Base-by-base conservation (phyloP, 352 stramenopile species). In the Achlya hypogyna region DNA sequence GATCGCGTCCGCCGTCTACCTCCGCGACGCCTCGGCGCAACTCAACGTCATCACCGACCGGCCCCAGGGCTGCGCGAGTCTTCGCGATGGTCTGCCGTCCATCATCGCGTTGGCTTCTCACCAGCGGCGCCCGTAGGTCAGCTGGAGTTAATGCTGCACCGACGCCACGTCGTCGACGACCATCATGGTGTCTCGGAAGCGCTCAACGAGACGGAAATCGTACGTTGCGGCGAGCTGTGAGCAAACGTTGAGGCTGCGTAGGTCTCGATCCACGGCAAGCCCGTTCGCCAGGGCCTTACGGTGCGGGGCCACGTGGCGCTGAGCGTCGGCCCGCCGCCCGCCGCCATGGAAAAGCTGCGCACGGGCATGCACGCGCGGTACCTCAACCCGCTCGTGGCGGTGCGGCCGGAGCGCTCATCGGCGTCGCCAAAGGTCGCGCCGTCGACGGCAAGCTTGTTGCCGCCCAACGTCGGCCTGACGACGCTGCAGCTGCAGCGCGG, bases 121-220 rank as follows among this genome's bases (percentile, higher is more conserved):
- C 35, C n/a, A 12, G 18, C n/a, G n/a, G n/a, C 27, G 12, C 8
- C 2, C 18, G 2, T 69, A 63, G 89, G 91, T 10, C 78, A 94
- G 32, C 40, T 99, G 22, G 96, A 99, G 76, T 70, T 99, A 20
- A 98, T 99, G 96, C 88, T 99, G 34, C 96, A 99, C 62, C 89
- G 97, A 29, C 87, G 96, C 22, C 72, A 97, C 6, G 73, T 98
- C 8, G 76, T 72, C 31, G 97, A 99, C 59, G 97, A 99, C 74
- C 63, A 74, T 45, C 89, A 96, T 62, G 96, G 97, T 27, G 96
- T 99, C 0, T 75, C 71, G 18, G 96, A 99, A 70, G 51, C 82
- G 42, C 71, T 98, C 28, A 97, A 97, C 66, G 90, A 97, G 69
- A 96, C 86, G 4, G 93, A 98, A 73, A 96, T 91, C 14, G 74